Evolutionary conservation across 2,329 filamentous ascomycete genomes (phyloP).

Genomic region (Fusarium paranaense): DNA sequence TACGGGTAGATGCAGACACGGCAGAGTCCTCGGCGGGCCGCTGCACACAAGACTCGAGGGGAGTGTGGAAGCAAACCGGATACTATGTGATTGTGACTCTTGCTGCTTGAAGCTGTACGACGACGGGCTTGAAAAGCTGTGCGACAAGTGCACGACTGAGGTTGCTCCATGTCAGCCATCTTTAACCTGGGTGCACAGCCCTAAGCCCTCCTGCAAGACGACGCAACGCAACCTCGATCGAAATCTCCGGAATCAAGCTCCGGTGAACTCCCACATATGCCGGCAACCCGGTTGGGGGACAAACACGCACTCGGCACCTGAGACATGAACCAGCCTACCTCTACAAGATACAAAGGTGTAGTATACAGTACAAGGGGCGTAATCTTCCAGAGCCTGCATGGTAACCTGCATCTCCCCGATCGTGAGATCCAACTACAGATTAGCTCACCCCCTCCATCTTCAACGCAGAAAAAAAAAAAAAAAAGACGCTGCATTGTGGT

Average conservation of each 20-base stretch:
- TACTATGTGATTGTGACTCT: neutral
- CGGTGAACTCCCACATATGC: neutral
- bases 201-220: neutral
- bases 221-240: neutral
- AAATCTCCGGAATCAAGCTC: neutral
- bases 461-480: neutral
- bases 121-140: neutral
- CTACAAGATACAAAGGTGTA: neutral
- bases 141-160: neutral
- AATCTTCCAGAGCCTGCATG: neutral
- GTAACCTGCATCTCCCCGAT: neutral
- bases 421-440: neutral
- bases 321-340: neutral
- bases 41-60: neutral
- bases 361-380: neutral
- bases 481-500: neutral
- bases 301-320: neutral
- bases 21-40: neutral
- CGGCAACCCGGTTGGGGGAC: neutral
- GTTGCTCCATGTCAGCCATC: neutral
- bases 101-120: neutral
- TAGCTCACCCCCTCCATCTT: neutral
- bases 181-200: neutral
- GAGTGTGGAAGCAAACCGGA: neutral
- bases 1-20: slow-evolving; percentile 19